These are phyloP conservation scores for Arthroderma uncinatum DNA, from an alignment of 2,329 filamentous ascomycete genomes.

Conservation along the genomic window DNA sequence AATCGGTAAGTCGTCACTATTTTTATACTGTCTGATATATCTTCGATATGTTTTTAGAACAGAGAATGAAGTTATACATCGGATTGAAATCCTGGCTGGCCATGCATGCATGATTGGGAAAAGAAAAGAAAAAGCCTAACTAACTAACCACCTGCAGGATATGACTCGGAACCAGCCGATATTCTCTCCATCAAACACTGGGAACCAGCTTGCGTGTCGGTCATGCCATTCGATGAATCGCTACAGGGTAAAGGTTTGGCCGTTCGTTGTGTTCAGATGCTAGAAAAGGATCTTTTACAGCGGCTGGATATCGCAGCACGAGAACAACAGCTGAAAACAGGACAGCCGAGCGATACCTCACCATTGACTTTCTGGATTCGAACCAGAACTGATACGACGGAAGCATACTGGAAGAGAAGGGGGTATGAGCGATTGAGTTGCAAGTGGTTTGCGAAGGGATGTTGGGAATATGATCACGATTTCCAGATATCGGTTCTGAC, in stretches of 20 bases:
- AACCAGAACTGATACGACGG: slow-evolving; percentile 5
- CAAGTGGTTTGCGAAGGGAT: slow-evolving; percentile 7
- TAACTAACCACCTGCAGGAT: slow-evolving; percentile 4
- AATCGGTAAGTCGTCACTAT: not conserved
- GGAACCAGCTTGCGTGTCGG: slow-evolving; percentile 10
- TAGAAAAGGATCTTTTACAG: slow-evolving; percentile 9
- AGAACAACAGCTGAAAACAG: not conserved
- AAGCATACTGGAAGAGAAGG: slow-evolving; percentile 12
- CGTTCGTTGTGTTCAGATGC: slow-evolving; percentile 3
- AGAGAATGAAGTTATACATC: not conserved
- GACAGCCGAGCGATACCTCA: not conserved
- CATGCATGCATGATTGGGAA: not conserved
- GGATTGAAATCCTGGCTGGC: not conserved
- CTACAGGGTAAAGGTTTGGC: slow-evolving; percentile 10
- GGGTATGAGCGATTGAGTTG: slow-evolving; percentile 7
- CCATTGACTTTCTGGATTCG: slow-evolving; percentile 12
- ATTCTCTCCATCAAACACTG: slow-evolving; percentile 10
- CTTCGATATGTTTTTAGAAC: not conserved
- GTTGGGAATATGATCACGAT: slow-evolving; percentile 8
- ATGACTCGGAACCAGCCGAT: slow-evolving; percentile 9
- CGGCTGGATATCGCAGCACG: not conserved
- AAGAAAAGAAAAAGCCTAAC: not conserved
- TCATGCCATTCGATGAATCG: slow-evolving; percentile 8
- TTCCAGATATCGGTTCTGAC: slow-evolving; percentile 10
- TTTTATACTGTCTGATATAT: not conserved